Evolutionary conservation across 1,139 yeast genomes (phyloP), one percentile per base, ranked within the genome.

Genomic region (Hyphopichia wangnamkhiaoensis): DNA sequence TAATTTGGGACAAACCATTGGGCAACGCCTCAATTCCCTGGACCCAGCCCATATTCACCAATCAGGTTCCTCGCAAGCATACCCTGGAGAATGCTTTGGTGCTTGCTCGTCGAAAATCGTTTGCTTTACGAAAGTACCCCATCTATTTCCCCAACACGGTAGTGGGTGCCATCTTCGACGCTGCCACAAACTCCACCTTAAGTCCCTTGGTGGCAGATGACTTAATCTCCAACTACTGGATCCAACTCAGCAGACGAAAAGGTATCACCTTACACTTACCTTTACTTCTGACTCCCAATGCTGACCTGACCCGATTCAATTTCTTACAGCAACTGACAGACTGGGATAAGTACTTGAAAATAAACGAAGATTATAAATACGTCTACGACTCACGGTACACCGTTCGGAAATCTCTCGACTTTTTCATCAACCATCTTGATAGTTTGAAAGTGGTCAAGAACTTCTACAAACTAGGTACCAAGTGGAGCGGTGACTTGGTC

Each of bases 11-110:
- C 37, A 34, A 50, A 14, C 40, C 48, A 19, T 54, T 59, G 23
- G 45, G 50, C 32, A 54, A 64, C 13, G 58, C 46, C 45, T 54
- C 37, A 48, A 51, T 47, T 50, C 70, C 48, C 45, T 59, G 59
- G 61, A 55, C 53, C 46, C 50, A 43, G 51, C 40, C 43, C 2
- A 37, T 56, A 3, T 29, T 7, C n/a, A 3, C 10, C 9, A 19
- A 26, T 13, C 14, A 34, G 3, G 3, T 21, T 3, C 27, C 35
- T 3, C 5, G 10, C n/a, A 18, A 18, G n/a, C 5, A 10, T 3
- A 28, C 31, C 8, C 42, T 41, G 21, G 34, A 38, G 20, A 45
- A 43, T 19, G 37, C 42, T 1, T 30, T 55, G 4, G 37, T 44
- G 9, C 37, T 63, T 3, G 58, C 67, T 4, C 42, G 69, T 28